These are phyloP conservation scores for Wickerhamiella siamensis DNA, from an alignment of 805 yeast genomes.

Conservation along the genomic window DNA sequence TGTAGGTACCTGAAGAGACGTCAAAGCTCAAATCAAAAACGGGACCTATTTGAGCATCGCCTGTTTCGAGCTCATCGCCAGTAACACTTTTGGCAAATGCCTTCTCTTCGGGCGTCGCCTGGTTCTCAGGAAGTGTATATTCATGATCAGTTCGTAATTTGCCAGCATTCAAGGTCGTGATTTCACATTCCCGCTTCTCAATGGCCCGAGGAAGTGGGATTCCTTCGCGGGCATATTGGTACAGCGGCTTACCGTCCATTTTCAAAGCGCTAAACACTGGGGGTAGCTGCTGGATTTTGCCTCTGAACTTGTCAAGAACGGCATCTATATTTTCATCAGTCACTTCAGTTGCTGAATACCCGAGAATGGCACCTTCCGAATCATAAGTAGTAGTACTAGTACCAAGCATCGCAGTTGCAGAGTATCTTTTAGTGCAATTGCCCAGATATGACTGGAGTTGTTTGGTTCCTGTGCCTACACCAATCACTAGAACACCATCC, in stretches of 20 bases:
- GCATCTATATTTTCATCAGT: conserved; percentile 36
- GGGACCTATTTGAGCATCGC: conserved; percentile 15
- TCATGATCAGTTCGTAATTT: conserved; percentile 37
- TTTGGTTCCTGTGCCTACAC: conserved; percentile 89
- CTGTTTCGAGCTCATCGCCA: conserved; percentile 6
- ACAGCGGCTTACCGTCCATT: conserved; percentile 85
- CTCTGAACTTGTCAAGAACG: conserved; percentile 51
- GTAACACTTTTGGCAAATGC: conserved; percentile 34
- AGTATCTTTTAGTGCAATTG: conserved; percentile 66
- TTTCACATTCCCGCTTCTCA: conserved; percentile 54
- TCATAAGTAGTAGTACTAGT: conserved; percentile 90
- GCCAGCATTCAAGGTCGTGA: conserved; percentile 43
- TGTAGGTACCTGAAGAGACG: conserved; percentile 92
- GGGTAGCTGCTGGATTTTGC: conserved; percentile 75
- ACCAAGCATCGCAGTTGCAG: conserved; percentile 75
- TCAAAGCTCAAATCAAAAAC: conserved; percentile 55
- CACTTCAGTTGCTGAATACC: conserved; percentile 30
- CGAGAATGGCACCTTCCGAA: conserved; percentile 67
- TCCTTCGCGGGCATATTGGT: conserved; percentile 87
- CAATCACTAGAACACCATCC: conserved; percentile 79
- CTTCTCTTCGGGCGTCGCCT: conserved; percentile 25
- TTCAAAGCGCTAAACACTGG: conserved; percentile 91
- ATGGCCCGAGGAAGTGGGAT: conserved; percentile 74
- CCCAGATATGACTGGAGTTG: conserved; percentile 54
- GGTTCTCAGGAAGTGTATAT: conserved; percentile 28